phyloP scores from a whole-genome alignment of 2,329 filamentous ascomycete species.

The Aspergillus sp. region DNA sequence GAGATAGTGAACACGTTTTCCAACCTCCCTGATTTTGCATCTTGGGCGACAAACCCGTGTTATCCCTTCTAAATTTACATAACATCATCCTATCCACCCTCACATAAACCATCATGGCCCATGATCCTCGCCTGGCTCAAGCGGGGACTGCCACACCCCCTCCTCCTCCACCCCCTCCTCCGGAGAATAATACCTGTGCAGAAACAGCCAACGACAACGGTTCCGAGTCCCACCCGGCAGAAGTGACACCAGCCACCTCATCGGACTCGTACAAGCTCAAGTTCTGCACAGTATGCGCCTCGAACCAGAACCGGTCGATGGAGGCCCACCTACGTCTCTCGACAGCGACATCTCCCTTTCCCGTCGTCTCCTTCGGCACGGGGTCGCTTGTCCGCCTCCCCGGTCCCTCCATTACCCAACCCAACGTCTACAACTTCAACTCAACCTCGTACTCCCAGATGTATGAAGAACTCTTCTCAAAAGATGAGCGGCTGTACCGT shows the following conservation, averaged over 20 bases:
- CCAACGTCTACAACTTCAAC: constrained; percentile 98
- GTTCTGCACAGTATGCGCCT: constrained; percentile 98
- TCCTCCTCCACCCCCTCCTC: constrained; percentile 47
- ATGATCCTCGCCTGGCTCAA: constrained; percentile 47
- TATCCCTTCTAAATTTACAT: neutral
- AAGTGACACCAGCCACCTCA: constrained; percentile 26
- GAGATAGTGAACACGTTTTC: constrained; percentile 28
- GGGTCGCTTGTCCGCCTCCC: constrained; percentile 90
- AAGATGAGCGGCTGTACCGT: constrained; percentile 80
- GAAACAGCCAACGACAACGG: constrained; percentile 29
- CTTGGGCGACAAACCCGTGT: constrained; percentile 7
- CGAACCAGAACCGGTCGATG: constrained; percentile 99
- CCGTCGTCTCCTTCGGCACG: constrained; percentile 97
- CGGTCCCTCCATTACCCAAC: constrained; percentile 82
- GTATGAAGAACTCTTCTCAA: constrained; percentile 79
- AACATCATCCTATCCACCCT: constrained; percentile 2
- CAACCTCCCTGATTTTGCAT: constrained; percentile 28
- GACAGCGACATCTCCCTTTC: constrained; percentile 72
- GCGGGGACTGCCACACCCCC: constrained; percentile 38
- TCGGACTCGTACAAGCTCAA: constrained; percentile 72
- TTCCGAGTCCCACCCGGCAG: constrained; percentile 17
- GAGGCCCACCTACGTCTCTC: constrained; percentile 94
- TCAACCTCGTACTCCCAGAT: constrained; percentile 91
- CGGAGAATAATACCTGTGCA: constrained; percentile 28
- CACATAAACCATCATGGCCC: constrained; percentile 37